Base-by-base conservation (phyloP, 1,284 basidiomycete genomes). In the Blastosporella zonata region DNA sequence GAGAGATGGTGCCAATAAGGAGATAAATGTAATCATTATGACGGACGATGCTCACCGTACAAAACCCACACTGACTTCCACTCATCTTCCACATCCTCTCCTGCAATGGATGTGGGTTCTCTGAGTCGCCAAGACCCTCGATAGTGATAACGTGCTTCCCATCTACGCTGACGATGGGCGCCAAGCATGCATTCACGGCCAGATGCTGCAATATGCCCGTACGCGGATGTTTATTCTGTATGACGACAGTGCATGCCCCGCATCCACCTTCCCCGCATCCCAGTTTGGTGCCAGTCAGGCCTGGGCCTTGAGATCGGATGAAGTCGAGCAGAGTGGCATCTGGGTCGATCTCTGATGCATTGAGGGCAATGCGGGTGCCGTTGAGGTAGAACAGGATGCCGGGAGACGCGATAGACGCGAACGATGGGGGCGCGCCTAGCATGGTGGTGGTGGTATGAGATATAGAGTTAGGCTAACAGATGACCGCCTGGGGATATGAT, bases 31-130 rank as follows among this genome's bases (percentile, higher is more conserved):
- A 18, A 21, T 7, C 6, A 21, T 8, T 12, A 13, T 8, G 34
- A 31, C n/a, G 7, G 25, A 12, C 22, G 18, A 18, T 35, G 31
- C 46, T 46, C 6, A 54, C 53, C 9, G 53, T 54, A 37, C 53
- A 54, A 37, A 54, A 54, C 6, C 53, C 53, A 27, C 53, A 54
- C 10, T 54, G 53, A 37, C 53, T 54, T 2, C 53, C 53, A 37
- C 53, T 54, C 53, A 54, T 48, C 47, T 52, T 54, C 53, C 53
- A 54, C 49, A 54, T 49, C 36, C 53, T 48, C 40, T 54, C 53
- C 22, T 54, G 53, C 25, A 54, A 23, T 18, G 53, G 49, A 36
- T 54, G 53, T 6, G 53, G 53, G 20, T 54, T 54, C 22, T 54
- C 53, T 6, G 53, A 48, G 28, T 52, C 31, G 2, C 53, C 53